Percentiles rank a stretch among this genome's conserved stretches.
These are phyloP conservation scores for Batrachochytrium dendrobatidis DNA, from an alignment of 371 early-diverging fungal genomes.

Conservation along the genomic window DNA sequence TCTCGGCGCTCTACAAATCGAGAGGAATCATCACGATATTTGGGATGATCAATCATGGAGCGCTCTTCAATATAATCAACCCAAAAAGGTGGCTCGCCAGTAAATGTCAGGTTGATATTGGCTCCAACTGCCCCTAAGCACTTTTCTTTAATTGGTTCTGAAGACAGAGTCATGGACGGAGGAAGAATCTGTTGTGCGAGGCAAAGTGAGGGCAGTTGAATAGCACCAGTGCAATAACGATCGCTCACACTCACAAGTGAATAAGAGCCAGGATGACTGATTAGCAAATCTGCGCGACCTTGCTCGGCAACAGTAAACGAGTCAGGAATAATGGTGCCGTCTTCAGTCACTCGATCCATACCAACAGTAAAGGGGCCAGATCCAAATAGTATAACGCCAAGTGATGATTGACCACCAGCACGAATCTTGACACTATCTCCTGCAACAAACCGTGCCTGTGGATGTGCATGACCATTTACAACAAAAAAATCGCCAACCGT, in stretches of 20 bases:
- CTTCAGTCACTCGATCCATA: neutral
- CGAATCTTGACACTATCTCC: conserved; percentile 28
- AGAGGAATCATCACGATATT: neutral
- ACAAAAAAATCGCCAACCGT: conserved; percentile 20
- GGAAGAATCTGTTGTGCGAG: conserved; percentile 28
- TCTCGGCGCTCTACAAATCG: neutral
- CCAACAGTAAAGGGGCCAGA: conserved; percentile 16
- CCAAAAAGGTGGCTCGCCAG: conserved; percentile 40
- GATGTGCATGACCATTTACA: conserved; percentile 25
- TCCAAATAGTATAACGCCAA: conserved; percentile 24
- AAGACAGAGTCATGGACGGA: conserved; percentile 27
- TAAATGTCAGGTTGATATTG: conserved; percentile 31
- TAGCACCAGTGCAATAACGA: conserved; percentile 25
- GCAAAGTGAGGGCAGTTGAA: conserved; percentile 21
- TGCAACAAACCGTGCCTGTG: conserved; percentile 21
- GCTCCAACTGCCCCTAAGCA: conserved; percentile 44
- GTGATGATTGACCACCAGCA: neutral
- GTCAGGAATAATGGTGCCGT: conserved; percentile 2
- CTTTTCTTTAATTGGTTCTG: conserved; percentile 31
- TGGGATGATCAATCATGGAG: conserved; percentile 2
- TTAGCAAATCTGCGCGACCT: no score
- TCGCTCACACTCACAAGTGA: conserved; percentile 22
- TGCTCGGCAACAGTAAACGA: conserved; percentile 5
- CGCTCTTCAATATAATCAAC: conserved; percentile 26
- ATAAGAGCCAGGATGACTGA: conserved; percentile 28